Conservation (phyloP, 2,329 filamentous ascomycete species). For the Nothophoma quercina region DNA sequence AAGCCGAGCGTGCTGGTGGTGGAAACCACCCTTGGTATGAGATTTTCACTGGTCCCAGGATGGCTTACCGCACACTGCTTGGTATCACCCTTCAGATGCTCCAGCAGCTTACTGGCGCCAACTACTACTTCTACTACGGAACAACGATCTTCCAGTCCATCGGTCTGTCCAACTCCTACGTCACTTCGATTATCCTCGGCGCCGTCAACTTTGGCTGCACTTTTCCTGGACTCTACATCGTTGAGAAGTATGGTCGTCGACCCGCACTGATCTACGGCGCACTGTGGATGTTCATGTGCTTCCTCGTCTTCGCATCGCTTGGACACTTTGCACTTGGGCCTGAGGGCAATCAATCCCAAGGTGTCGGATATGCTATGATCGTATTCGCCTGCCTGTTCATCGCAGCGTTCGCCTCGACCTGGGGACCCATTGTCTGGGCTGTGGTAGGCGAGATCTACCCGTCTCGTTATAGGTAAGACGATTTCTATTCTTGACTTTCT, state of each 20-base stretch:
- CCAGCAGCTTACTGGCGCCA: conserved; percentile 73
- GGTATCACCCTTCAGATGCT: conserved; percentile 70
- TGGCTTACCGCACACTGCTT: conserved; percentile 69
- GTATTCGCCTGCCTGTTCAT: conserved; percentile 75
- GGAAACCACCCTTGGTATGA: conserved; percentile 59
- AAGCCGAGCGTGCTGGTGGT: conserved; percentile 57
- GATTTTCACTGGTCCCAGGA: conserved; percentile 70
- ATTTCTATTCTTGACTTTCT: too few relatives aligned
- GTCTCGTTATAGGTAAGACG: conserved; percentile 61
- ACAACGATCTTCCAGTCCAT: conserved; percentile 55
- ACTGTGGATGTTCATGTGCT: conserved; percentile 63
- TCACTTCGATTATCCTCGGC: conserved; percentile 58
- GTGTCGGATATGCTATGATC: conserved; percentile 67
- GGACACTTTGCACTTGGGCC: conserved; percentile 54
- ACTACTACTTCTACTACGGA: conserved; percentile 63
- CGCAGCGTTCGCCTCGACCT: conserved; percentile 71
- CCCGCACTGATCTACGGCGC: conserved; percentile 55
- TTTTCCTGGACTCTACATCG: conserved; percentile 57
- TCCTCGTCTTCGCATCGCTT: conserved; percentile 61
- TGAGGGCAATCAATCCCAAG: conserved; percentile 45
- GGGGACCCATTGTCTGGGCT: conserved; percentile 77
- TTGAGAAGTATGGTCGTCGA: conserved; percentile 57
- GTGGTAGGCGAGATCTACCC: conserved; percentile 72
- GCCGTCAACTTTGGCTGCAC: conserved; percentile 59
- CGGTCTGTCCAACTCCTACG: conserved; percentile 53